A percentile compares a stretch with the other conserved stretches of the same genome.
These are phyloP conservation scores for Tulasnella calospora DNA, from an alignment of 768 basidiomycete genomes.

Conservation along the genomic window DNA sequence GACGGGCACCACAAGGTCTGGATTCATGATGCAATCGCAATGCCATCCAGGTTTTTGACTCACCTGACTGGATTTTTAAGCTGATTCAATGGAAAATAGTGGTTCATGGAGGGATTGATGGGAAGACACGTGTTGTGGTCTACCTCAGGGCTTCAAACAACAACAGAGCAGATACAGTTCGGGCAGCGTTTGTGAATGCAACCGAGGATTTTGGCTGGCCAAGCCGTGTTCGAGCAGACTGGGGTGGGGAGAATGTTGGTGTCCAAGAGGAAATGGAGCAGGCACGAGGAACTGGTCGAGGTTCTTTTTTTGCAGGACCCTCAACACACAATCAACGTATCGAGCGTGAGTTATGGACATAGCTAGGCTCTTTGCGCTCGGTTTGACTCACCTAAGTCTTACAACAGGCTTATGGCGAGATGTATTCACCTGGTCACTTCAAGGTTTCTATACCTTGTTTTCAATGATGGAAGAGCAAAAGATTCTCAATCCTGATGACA, in stretches of 20 bases:
- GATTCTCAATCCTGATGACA: not conserved
- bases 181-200: conserved; percentile 29
- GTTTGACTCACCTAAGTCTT: too few species aligned
- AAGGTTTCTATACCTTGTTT: not conserved
- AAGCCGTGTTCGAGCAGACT: not conserved
- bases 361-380: too few species aligned
- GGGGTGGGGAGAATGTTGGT: not conserved
- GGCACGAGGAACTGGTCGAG: not conserved
- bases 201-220: not conserved
- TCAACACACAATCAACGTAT: not conserved
- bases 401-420: not conserved
- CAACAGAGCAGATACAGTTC: conserved; percentile 41
- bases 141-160: conserved; percentile 40
- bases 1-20: conserved; percentile 41
- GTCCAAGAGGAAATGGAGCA: not conserved
- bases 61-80: too few species aligned
- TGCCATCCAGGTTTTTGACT: too few species aligned
- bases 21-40: too few species aligned
- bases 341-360: not conserved
- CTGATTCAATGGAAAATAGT: conserved; percentile 41
- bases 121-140: conserved; percentile 39
- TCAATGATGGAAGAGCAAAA: not conserved
- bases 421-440: not conserved
- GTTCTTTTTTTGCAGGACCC: not conserved
- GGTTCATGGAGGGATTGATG: conserved; percentile 44